Conservation (phyloP, 192 early-diverging fungal species). For the Coemansia sp. region DNA sequence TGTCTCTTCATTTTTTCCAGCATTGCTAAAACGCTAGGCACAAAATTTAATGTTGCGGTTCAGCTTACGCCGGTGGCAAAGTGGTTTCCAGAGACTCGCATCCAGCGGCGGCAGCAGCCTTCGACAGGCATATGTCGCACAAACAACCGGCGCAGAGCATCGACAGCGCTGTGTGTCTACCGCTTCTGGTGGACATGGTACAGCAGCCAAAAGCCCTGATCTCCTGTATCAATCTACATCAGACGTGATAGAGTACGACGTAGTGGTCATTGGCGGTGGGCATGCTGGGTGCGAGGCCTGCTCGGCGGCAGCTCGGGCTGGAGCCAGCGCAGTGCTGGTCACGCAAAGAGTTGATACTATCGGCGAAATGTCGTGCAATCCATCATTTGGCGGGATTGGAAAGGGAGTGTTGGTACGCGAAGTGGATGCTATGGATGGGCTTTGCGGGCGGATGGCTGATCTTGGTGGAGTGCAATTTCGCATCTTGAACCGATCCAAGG, state of each 20-base stretch:
- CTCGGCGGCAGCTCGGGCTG: constrained; percentile 72
- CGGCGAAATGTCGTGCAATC: constrained; percentile 87
- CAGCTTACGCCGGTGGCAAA: background rate
- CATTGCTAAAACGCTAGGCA: too few species aligned
- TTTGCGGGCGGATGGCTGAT: constrained; percentile 79
- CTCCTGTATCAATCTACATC: background rate
- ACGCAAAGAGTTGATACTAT: constrained; percentile 77
- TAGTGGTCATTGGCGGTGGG: constrained; percentile 80
- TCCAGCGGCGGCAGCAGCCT: background rate
- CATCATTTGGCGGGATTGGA: constrained; percentile 82
- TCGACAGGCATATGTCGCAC: background rate
- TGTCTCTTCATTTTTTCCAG: too few species aligned
- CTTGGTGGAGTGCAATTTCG: constrained; percentile 80
- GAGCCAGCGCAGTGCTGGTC: constrained; percentile 69
- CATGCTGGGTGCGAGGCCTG: constrained; percentile 84
- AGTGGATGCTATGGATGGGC: constrained; percentile 79
- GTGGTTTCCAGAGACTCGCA: background rate
- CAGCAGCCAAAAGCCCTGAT: background rate
- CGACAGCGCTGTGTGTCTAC: background rate
- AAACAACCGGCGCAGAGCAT: background rate
- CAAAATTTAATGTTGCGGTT: background rate
- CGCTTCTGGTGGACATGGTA: background rate
- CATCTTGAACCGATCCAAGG: constrained; percentile 76
- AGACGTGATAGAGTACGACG: constrained; percentile 54
- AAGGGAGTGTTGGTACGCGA: constrained; percentile 80